phyloP scores from a whole-genome alignment of 805 yeast genomes.

The Teunomyces cretensis region DNA sequence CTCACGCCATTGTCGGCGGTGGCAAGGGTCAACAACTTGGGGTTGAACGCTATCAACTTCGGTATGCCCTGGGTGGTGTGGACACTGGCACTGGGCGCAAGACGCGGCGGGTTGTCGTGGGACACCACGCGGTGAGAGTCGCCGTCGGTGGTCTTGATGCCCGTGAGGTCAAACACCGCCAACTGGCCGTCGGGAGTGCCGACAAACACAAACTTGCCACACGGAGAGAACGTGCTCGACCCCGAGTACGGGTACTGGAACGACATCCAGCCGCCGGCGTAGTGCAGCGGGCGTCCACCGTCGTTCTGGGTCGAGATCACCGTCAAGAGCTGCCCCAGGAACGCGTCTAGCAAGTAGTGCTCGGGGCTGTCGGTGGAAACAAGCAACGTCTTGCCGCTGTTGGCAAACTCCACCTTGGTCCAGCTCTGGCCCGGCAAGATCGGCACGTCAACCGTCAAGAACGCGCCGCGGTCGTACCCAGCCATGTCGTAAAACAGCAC shows the following conservation, averaged over 20 bases:
- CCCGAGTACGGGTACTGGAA: slow-evolving; percentile 35
- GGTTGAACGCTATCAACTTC: slow-evolving; percentile 57
- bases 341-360: slow-evolving; percentile 70
- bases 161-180: slow-evolving; percentile 28
- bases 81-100: slow-evolving; percentile 24
- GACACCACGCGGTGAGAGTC: slow-evolving; percentile 14
- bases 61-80: slow-evolving; percentile 37
- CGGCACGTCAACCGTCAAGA: slow-evolving; percentile 34
- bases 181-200: slow-evolving; percentile 29
- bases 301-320: slow-evolving; percentile 11
- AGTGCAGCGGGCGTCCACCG: slow-evolving; percentile 12
- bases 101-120: slow-evolving; percentile 17
- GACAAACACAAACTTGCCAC: slow-evolving; percentile 37
- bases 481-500: slow-evolving; percentile 60
- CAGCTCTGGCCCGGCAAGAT: slow-evolving; percentile 36
- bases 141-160: slow-evolving; percentile 22
- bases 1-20: slow-evolving; percentile 54
- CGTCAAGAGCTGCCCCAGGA: slow-evolving; percentile 52
- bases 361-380: slow-evolving; percentile 52
- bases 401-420: slow-evolving; percentile 75
- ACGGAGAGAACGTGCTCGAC: slow-evolving; percentile 37
- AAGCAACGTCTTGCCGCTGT: slow-evolving; percentile 66
- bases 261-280: not conserved
- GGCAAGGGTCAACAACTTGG: slow-evolving; percentile 58
- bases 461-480: slow-evolving; percentile 55